phyloP scores from a whole-genome alignment of 2,329 filamentous ascomycete species.

The Penicillium paneum region DNA sequence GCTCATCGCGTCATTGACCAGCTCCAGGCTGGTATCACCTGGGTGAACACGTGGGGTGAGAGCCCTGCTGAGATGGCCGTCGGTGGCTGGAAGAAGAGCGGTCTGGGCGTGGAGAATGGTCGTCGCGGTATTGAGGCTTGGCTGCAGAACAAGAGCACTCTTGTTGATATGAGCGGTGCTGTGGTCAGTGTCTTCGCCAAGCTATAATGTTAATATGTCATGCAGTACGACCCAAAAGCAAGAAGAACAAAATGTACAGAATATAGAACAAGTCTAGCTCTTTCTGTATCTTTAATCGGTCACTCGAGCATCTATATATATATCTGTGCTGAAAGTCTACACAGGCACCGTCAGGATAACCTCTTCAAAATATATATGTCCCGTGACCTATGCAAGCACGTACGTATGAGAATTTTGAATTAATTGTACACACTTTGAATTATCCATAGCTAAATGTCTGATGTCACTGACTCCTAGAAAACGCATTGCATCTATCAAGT shows the following conservation, averaged over 20 bases:
- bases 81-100: conserved; percentile 88
- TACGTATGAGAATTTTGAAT: neutral
- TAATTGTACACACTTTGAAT: neutral
- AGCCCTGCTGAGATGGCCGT: conserved; percentile 88
- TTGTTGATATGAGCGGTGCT: conserved; percentile 74
- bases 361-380: neutral
- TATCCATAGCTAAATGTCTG: neutral
- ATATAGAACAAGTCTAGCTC: neutral
- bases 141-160: conserved; percentile 81
- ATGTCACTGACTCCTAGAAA: neutral
- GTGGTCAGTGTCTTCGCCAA: conserved; percentile 73
- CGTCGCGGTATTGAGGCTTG: conserved; percentile 74
- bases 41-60: conserved; percentile 94
- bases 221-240: conserved; percentile 1
- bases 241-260: neutral
- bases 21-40: conserved; percentile 81
- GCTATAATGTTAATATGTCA: conserved; percentile 44
- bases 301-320: neutral
- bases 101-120: conserved; percentile 83
- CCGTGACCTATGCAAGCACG: neutral
- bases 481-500: neutral
- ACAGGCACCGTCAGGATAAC: too few relatives aligned
- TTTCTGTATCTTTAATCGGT: neutral
- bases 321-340: neutral
- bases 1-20: conserved; percentile 69